Base-by-base conservation (phyloP, 441 rosid genomes). In the Mallotus repandus region DNA sequence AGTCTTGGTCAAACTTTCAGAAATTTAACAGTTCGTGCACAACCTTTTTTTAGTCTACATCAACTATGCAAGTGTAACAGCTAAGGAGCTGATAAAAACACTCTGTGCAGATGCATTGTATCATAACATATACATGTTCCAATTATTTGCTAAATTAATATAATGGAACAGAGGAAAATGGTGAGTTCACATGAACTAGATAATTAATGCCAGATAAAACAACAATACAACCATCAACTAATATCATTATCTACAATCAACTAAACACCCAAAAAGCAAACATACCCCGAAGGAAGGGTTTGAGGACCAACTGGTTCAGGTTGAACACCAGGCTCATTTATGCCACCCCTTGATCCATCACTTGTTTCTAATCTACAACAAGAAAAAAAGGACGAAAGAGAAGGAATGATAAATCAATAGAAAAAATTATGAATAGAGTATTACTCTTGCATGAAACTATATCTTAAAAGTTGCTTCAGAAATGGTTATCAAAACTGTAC, bases 241-340 rank as follows among this genome's bases (percentile, higher is more conserved):
- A 46, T 14, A 45, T 14, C 18, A 43, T 9, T 38, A 18, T 69
- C n/a, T 19, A 64, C 7, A 67, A 69, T 22, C 38, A 29, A 0
- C 18, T 0, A 43, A 19, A 68, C 46, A n/a, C 38, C 29, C 32
- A 5, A 66, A 38, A 56, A 67, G 46, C 48, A 60, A 25, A 53
- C 54, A 73, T 86, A 94, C 98, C 97, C 86, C 48, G 90, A 81
- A 56, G 88, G 93, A 78, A 82, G 85, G 74, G 60, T 46, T 72
- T 77, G 93, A 76, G 93, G 86, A 22, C 83, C 86, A 63, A 29
- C 38, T 21, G 80, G 90, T 63, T 78, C 84, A 72, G 64, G 49
- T 71, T 63, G 60, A 74, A 41, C 48, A 77, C 70, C 71, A 71
- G 79, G 69, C 32, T 77, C 85, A 67, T 69, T 5, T 15, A n/a